Evolutionary conservation across 495 filamentous ascomycete genomes (phyloP), one percentile per base, ranked within the genome.

Genomic region (Penicillium verhagenii): DNA sequence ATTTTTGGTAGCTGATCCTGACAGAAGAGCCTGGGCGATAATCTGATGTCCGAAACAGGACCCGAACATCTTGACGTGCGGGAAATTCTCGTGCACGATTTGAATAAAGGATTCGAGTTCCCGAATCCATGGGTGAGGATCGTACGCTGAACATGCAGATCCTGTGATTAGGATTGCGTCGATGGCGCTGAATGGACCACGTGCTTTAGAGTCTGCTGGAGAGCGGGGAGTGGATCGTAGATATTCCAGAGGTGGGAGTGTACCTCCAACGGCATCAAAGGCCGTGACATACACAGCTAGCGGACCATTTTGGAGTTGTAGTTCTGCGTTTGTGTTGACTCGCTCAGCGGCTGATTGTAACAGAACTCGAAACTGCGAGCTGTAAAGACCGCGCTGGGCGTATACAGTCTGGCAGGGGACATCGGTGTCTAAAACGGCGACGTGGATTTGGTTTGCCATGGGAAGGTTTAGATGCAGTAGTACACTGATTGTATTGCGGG

Each of bases 11-110:
- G n/a, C n/a, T 8, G 28, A 2, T 4, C 19, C 10, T 39, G 61
- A 63, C 6, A 80, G 69, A 1, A 71, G 48, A 4, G 71, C 73
- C 45, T 74, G 70, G 4, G 72, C 76, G 50, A 80, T 64, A 23
- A 78, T 52, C 52, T 80, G 75, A 52, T 80, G 77, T 1, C 77
- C 77, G 57, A 80, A 80, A 57, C 75, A 80, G 18, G 75, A 74
- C 11, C 77, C 75, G 53, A 79, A 78, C 7, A 78, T 63, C 55
- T 71, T 73, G 11, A 83, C 67, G 8, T 67, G 48, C 0, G 78
- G 77, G 50, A 69, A 76, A 0, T 69, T 35, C 0, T 10, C 35
- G 57, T 75, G 72, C 44, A 76, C 70, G 7, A 45, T 67, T 19
- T 59, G 58, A 18, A 78, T 63, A 53, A 63, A 76, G 0, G 51